Percentiles rank a stretch among this genome's conserved stretches.
Evolutionary conservation across 495 filamentous ascomycete genomes (phyloP).

Genomic region (Neurospora discreta): DNA sequence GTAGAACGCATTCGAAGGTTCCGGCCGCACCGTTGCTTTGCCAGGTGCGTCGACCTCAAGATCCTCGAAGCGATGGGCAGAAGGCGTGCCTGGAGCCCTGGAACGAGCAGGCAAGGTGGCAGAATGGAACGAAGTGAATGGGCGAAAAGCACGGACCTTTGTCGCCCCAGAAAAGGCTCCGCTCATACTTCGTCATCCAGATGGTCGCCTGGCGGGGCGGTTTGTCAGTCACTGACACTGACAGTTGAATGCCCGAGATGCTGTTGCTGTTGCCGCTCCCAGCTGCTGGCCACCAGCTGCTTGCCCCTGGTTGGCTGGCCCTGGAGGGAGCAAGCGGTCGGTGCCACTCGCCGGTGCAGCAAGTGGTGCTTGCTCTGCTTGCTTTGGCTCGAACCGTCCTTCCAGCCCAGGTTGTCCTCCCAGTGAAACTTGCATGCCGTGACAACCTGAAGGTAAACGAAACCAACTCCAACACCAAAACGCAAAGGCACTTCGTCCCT

Average conservation of each 20-base stretch:
- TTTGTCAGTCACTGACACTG: not conserved
- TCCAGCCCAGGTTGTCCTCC: slow-evolving; percentile 1
- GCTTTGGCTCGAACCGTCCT: not conserved
- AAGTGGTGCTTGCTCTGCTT: not conserved
- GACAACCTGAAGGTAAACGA: not conserved
- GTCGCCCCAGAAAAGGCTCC: slow-evolving; percentile 21
- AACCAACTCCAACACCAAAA: slow-evolving; percentile 1
- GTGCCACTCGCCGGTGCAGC: not conserved
- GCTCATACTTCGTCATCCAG: slow-evolving; percentile 25
- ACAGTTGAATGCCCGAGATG: not conserved
- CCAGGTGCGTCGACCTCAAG: not conserved
- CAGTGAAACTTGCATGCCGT: not conserved
- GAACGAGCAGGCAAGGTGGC: not conserved
- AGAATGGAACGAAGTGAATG: slow-evolving; percentile 7
- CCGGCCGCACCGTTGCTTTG: not conserved
- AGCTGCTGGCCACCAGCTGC: slow-evolving; percentile 3
- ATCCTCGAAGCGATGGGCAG: not conserved
- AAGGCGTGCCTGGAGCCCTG: not conserved
- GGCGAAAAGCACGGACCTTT: slow-evolving; percentile 21
- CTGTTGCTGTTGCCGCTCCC: slow-evolving; percentile 1
- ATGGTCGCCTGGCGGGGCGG: slow-evolving; percentile 20
- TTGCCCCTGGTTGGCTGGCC: slow-evolving; percentile 6
- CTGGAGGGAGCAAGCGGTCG: not conserved
- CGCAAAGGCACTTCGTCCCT: not conserved
- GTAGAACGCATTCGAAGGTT: not conserved